Evolutionary conservation across 345 rosid species (phyloP), one percentile per base, ranked within the genome.

Genomic region (Arabis alpina): DNA sequence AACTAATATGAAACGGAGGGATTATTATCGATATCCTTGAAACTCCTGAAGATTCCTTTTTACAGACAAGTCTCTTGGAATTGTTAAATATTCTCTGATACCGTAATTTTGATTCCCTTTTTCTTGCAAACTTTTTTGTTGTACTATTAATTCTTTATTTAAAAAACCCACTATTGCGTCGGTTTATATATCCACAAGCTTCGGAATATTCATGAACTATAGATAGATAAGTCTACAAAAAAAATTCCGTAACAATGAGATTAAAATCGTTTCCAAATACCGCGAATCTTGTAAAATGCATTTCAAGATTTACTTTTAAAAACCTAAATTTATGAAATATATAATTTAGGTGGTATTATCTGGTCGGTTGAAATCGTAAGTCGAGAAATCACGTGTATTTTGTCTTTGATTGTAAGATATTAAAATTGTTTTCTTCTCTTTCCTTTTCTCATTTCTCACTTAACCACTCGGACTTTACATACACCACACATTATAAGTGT

Each of bases 401-500:
- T 74, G 73, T 74, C 68, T 34, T 61, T 64, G 34, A 8, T 30
- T 50, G 54, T 41, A 30, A 59, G 77, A 74, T 66, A 51, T 25
- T 15, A 1, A 27, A 74, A 51, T 67, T 58, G 54, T 66, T 45
- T 59, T 73, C 32, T 15, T 51, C 2, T 5, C 47, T 58, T 41
- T 57, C 40, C 39, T 14, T 58, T 74, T 66, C 72, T 49, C 66
- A 65, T 72, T 63, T 72, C 43, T 64, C 53, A 64, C 62, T 58
- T 74, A 66, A 66, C 77, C 77, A 66, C 73, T 51, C 60, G 37
- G 37, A 54, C 19, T 74, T 42, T 3, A 59, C 30, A 28, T 28
- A 5, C 55, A 59, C 77, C 77, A 74, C 77, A 59, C 77, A 59
- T 51, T 59, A 74, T 58, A 66, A 74, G 73, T 37, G 68, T 59